Evolutionary conservation across 495 filamentous ascomycete species (phyloP).

Genomic region (Entonaema liquescens): DNA sequence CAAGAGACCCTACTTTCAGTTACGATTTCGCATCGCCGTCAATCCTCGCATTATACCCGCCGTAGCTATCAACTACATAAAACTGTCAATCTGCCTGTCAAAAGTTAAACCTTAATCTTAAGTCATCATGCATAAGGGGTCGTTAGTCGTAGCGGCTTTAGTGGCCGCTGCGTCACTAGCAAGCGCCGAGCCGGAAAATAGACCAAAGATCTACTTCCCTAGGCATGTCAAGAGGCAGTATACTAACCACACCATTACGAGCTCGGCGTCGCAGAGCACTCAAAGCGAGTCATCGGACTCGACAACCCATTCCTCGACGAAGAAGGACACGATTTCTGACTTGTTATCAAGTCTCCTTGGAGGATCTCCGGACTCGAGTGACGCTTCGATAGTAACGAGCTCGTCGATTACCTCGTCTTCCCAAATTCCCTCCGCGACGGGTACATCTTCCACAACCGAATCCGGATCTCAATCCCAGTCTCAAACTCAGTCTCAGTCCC

Average conservation of each 20-base stretch:
- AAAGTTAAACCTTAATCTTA: slow-evolving; percentile 36
- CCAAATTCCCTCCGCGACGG: slow-evolving; percentile 9
- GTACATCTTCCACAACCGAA: slow-evolving; percentile 10
- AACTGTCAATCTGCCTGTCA: slow-evolving; percentile 26
- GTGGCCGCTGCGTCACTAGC: slow-evolving; percentile 61
- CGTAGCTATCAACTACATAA: slow-evolving; percentile 29
- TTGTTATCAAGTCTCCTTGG: slow-evolving; percentile 38
- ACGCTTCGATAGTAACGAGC: slow-evolving; percentile 23
- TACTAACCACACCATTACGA: slow-evolving; percentile 58
- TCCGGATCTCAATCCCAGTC: slow-evolving; percentile 24
- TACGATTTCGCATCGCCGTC: slow-evolving; percentile 40
- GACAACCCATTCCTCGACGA: slow-evolving; percentile 40
- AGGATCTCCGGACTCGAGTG: slow-evolving; percentile 10
- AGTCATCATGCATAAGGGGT: slow-evolving; percentile 58
- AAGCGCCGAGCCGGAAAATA: slow-evolving; percentile 51
- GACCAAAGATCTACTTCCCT: slow-evolving; percentile 67
- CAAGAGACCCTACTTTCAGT: slow-evolving; percentile 40
- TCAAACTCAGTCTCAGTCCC: slow-evolving; percentile 10
- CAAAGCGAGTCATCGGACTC: slow-evolving; percentile 28
- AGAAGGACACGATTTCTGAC: slow-evolving; percentile 46
- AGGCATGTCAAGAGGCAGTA: slow-evolving; percentile 66
- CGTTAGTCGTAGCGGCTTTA: slow-evolving; percentile 60
- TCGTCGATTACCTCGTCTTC: slow-evolving; percentile 8
- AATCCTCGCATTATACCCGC: slow-evolving; percentile 27
- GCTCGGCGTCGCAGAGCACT: slow-evolving; percentile 37